Evolutionary conservation across 202 grass and related monocot genomes (phyloP).

Genomic region (Bolboschoenoplectus hybrid): DNA sequence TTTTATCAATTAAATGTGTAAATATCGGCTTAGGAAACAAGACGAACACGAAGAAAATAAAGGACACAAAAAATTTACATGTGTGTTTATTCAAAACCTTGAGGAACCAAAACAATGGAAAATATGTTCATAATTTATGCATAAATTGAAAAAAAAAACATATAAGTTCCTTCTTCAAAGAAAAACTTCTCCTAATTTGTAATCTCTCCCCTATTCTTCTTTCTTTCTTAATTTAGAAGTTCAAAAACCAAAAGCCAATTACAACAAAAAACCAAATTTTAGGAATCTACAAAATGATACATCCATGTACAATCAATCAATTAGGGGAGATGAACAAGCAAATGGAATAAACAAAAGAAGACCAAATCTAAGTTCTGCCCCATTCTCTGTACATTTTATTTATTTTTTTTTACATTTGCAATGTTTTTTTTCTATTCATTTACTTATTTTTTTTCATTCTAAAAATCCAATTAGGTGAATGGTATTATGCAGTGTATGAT

Average conservation of each 20-base stretch:
- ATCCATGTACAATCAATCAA: neutral
- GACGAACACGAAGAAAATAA: too few species aligned
- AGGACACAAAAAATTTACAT: too few species aligned
- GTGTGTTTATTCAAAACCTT: too few species aligned
- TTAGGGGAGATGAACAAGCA: conserved; percentile 3
- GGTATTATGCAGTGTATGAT: conserved; percentile 16
- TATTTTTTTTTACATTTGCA: conserved; percentile 5
- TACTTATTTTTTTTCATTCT: neutral
- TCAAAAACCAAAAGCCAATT: neutral
- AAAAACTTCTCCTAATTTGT: neutral
- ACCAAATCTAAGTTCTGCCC: conserved; percentile 21
- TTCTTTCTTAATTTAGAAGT: neutral
- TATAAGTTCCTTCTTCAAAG: too few species aligned
- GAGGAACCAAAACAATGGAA: too few species aligned
- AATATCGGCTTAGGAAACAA: too few species aligned
- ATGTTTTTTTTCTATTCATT: neutral
- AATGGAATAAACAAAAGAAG: conserved; percentile 18
- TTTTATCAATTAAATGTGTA: neutral
- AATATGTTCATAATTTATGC: too few species aligned
- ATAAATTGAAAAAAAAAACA: neutral
- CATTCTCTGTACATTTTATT: neutral
- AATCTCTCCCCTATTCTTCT: neutral
- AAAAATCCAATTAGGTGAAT: conserved; percentile 26
- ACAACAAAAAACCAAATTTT: neutral
- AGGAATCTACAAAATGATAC: neutral